These are phyloP conservation scores for Didymella segeticola DNA, from an alignment of 2,329 filamentous ascomycete species.

Conservation along the genomic window DNA sequence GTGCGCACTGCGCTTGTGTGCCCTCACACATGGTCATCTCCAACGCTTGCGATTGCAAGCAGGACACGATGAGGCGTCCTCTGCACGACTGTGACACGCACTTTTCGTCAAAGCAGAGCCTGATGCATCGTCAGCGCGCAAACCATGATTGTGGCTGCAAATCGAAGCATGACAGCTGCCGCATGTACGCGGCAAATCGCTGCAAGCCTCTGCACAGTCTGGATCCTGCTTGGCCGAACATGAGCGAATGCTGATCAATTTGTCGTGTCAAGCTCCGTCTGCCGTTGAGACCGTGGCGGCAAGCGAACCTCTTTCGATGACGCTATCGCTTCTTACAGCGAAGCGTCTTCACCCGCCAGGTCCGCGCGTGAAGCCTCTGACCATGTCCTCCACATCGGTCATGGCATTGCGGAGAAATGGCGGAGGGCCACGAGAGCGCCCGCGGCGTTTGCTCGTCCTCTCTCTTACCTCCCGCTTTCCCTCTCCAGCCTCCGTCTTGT, in stretches of 20 bases:
- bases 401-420: conserved; percentile 42
- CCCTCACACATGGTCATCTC: background rate
- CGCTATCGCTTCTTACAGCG: conserved; percentile 23
- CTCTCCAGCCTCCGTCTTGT: background rate
- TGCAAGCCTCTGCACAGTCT: conserved; percentile 13
- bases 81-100: conserved; percentile 1
- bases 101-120: background rate
- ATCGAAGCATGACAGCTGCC: conserved; percentile 7
- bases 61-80: background rate
- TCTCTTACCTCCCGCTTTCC: conserved; percentile 10
- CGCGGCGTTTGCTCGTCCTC: conserved; percentile 18
- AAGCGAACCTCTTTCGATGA: conserved; percentile 19
- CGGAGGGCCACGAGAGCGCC: conserved; percentile 29
- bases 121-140: background rate
- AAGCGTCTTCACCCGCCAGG: conserved; percentile 24
- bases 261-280: conserved; percentile 14
- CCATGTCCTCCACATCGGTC: conserved; percentile 31
- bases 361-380: conserved; percentile 28
- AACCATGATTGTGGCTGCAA: background rate
- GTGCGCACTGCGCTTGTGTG: background rate
- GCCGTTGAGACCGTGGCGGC: conserved; percentile 18
- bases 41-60: background rate
- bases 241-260: conserved; percentile 20
- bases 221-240: conserved; percentile 16
- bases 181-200: conserved; percentile 10